Evolutionary conservation across 768 basidiomycete species (phyloP), one percentile per base, ranked within the genome.

Genomic region (Pleurotus sapidus): DNA sequence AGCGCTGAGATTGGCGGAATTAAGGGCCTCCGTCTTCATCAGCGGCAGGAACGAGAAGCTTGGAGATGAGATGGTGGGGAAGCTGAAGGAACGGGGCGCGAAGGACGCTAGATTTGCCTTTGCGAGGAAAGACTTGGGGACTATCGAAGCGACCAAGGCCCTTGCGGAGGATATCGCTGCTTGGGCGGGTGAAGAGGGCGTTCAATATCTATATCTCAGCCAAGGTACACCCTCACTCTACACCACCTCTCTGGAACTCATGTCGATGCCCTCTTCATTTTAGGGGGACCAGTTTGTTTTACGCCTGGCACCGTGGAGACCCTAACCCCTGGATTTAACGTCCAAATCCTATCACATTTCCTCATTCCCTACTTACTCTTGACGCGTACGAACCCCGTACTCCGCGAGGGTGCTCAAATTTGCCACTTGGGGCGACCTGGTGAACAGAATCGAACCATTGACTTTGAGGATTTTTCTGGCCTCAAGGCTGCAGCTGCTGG

Each of bases 181-280:
- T 17, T 53, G 51, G 51, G 51, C 51, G 15, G 50, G 51, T 42
- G 51, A 53, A 5, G 51, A 53, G 9, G 51, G 51, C 18, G 51
- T 53, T n/a, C n/a, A 42, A n/a, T 53, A 42, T 25, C 24, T 53
- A 24, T 53, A 18, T 24, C 51, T 39, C 38, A 42, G 7, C 15
- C 51, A 53, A 53, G 51, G 51, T 53, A 40, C n/a, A 4, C n/a
- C 30, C 30, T 9, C 30, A 11, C 30, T 9, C 8, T 9, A 9
- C 8, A 9, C 11, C 11, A 17, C 18, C 20, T 42, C 51, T 39
- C n/a, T 23, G 27, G 9, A 9, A 18, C 37, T 11, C 20, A 37
- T 20, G 20, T 20, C 51, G 14, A 1, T n/a, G 8, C 7, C 11
- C n/a, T 18, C 18, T 8, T 14, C 12, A 18, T 18, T 20, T n/a